These are phyloP conservation scores for Beauveria medogensis DNA, from an alignment of 2,329 filamentous ascomycete genomes.

Conservation along the genomic window DNA sequence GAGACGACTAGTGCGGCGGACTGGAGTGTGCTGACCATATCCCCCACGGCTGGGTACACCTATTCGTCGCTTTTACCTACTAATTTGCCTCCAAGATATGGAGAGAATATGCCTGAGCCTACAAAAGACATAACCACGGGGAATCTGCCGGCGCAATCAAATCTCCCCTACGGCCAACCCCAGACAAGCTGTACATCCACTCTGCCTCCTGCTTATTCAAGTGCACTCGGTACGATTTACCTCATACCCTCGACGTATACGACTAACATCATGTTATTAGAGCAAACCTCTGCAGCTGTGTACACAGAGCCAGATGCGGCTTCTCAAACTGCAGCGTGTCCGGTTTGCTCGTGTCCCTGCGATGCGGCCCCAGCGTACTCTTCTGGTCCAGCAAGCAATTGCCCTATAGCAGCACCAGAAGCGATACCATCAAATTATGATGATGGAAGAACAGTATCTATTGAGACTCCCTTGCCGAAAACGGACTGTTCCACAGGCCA, in stretches of 20 bases:
- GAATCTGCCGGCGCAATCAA: not conserved
- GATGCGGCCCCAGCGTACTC: not conserved
- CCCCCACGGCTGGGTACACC: not conserved
- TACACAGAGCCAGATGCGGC: not conserved
- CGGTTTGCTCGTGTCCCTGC: not conserved
- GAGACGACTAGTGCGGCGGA: not conserved
- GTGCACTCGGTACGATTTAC: not conserved
- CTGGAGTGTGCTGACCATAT: not conserved
- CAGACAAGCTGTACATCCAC: not conserved
- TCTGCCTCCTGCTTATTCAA: slow-evolving; percentile 1
- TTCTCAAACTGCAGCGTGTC: not conserved
- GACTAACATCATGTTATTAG: not conserved
- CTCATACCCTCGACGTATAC: not conserved
- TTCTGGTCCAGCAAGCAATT: not conserved
- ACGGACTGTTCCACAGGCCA: not conserved
- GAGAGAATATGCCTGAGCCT: not conserved
- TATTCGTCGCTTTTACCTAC: not conserved
- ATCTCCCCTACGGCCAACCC: not conserved
- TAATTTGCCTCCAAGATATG: not conserved
- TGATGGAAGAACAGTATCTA: not conserved
- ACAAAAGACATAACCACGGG: too few species aligned
- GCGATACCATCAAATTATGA: not conserved
- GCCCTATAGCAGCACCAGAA: not conserved
- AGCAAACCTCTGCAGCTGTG: not conserved
- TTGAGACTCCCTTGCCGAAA: not conserved